Evolutionary conservation across 352 stramenopile species (phyloP), one percentile per base, ranked within the genome.

Genomic region (Globisporangium abappressorium): DNA sequence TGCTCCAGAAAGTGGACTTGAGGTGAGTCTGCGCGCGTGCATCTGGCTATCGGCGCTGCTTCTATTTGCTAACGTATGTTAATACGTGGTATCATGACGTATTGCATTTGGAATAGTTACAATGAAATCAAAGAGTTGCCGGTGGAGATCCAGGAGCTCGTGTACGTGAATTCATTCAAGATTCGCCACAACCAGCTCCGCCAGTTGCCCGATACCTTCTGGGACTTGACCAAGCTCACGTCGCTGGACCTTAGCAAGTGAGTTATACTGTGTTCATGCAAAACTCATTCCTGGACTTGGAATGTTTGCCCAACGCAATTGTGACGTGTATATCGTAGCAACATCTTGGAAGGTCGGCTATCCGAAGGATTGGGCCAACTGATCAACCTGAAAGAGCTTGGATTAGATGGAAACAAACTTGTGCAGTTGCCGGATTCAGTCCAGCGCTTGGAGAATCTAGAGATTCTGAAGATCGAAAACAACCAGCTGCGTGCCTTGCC

Each of bases 171-270:
- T 28, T 89, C 70, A 34, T 78, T 93, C 68, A 92, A 92, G 68
- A 80, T 94, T 60, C 82, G 83, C 15, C 87, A 94, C 68, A 94
- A 94, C 43, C 68, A 80, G 43, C 72, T 94, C 14, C 65, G 41
- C 0, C 47, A 77, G 53, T 22, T 94, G 4, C 87, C 87, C 12
- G 43, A 82, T n/a, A 64, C 70, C 5, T 71, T 94, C 20, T 94
- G 85, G 70, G 74, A 75, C 18, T 30, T 94, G 2, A 75, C 70
- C 20, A 86, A 77, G 26, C 76, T 95, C 20, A 82, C 72, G 30
- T 89, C 74, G 15, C 72, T 94, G 15, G 87, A 94, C 49, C 71
- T 94, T 4, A 92, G 87, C 85, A 91, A 92, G 87, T 94, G 79
- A 22, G 80, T 75, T 18, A 26, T 26, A 26, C 24, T 26, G 24